A percentile compares a stretch with the other conserved stretches of the same genome.
Evolutionary conservation across 2,329 filamentous ascomycete species (phyloP).

Genomic region (Aspergillus eucalypticola): DNA sequence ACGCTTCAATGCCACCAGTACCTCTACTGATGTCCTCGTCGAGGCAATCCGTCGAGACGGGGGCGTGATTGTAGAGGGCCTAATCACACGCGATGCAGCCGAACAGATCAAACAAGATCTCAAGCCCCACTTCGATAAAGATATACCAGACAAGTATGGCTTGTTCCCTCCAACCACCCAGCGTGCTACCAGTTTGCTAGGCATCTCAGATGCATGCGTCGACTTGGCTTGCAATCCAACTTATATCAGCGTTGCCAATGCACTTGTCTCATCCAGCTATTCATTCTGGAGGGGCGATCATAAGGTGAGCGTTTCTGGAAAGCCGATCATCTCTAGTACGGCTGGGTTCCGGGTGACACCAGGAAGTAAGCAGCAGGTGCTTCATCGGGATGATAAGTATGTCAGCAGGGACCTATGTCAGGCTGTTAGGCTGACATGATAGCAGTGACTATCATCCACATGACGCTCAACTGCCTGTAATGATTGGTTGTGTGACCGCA

Average conservation of each 20-base stretch:
- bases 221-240: conserved; percentile 40
- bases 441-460: conserved; percentile 28
- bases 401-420: background rate
- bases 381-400: conserved; percentile 43
- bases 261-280: conserved; percentile 38
- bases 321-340: conserved; percentile 41
- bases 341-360: conserved; percentile 38
- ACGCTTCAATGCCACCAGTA: background rate
- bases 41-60: background rate
- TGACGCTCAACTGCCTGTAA: conserved; percentile 39
- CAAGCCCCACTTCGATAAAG: conserved; percentile 40
- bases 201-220: conserved; percentile 41
- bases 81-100: conserved; percentile 35
- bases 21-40: background rate
- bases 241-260: conserved; percentile 38
- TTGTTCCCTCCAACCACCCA: conserved; percentile 46
- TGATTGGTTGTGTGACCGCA: conserved; percentile 44
- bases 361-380: conserved; percentile 41
- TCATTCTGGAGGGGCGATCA: conserved; percentile 40
- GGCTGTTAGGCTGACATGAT: background rate
- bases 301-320: conserved; percentile 33
- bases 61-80: conserved; percentile 33
- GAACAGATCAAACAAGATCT: conserved; percentile 41
- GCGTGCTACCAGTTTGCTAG: conserved; percentile 43
- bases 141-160: conserved; percentile 39